Evolutionary conservation across 768 basidiomycete genomes (phyloP), one percentile per base, ranked within the genome.

Genomic region (Clitopilus passeckerianus): DNA sequence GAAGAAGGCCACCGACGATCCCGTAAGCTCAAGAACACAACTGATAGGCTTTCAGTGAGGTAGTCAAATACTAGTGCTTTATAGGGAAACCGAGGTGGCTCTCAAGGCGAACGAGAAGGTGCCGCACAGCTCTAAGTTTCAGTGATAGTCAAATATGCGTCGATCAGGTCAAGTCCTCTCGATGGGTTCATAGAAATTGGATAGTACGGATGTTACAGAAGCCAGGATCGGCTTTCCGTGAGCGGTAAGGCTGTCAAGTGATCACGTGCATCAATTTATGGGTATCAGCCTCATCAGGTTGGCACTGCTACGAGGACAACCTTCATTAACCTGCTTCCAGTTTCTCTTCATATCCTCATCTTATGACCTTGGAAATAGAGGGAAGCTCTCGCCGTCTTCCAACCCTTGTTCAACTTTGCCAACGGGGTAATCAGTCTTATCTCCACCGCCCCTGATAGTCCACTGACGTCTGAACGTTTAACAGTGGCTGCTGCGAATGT

Each of bases 361-460:
- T 50, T 18, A 81, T 77, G 75, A 64, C 68, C 56, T 65, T 69
- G 43, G 75, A 79, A 24, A 61, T 62, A 50, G 78, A 50, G 20
- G 46, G 18, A 50, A n/a, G n/a, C 18, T 50, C 46, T 59, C 73
- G 77, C 58, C 79, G 80, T 23, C 71, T 92, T 22, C 88, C 84
- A 22, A 78, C 84, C 34, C 81, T 93, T 34, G 86, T 88, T 1
- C 75, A 81, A 41, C 80, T 83, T 54, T 93, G 91, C 64, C 90
- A 91, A 70, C 81, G 87, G 70, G 85, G 90, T 91, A 64, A 70
- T 59, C 35, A 57, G 55, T 33, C 23, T 34, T 59, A 54, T 63
- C 24, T 59, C 59, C 23, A 33, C 59, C 59, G 23, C 53, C 56
- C 53, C 63, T 59, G 59, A 65, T 46, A 57, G 23, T 46, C 33